These are phyloP conservation scores for Phlebopus sp. DNA, from an alignment of 1,284 basidiomycete species.

Conservation along the genomic window DNA sequence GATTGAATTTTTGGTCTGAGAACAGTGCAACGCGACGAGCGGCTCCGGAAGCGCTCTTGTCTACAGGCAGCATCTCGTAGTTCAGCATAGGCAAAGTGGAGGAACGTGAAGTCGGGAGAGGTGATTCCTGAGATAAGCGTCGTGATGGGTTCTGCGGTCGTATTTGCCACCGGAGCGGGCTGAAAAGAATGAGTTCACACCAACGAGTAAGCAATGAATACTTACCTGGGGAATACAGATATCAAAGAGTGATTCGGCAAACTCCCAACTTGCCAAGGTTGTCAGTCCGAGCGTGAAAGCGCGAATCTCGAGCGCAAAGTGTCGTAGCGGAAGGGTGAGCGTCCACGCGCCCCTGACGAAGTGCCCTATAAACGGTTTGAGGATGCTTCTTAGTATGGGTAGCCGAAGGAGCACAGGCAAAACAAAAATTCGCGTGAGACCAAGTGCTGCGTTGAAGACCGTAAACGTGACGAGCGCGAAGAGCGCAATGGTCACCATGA, in stretches of 20 bases:
- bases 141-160: slow-evolving; percentile 47
- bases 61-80: slow-evolving; percentile 44
- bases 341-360: slow-evolving; percentile 60
- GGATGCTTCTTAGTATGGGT: slow-evolving; percentile 46
- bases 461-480: slow-evolving; percentile 40
- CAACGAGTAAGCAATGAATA: slow-evolving; percentile 1
- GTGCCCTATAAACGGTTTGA: slow-evolving; percentile 60
- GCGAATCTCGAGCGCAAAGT: slow-evolving; percentile 44
- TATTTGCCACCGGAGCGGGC: slow-evolving; percentile 42
- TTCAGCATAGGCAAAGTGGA: slow-evolving; percentile 58
- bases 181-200: slow-evolving; percentile 21
- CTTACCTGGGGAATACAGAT: slow-evolving; percentile 45
- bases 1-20: slow-evolving; percentile 65
- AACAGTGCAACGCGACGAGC: slow-evolving; percentile 58
- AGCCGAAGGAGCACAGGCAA: slow-evolving; percentile 53
- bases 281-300: slow-evolving; percentile 49
- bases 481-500: slow-evolving; percentile 38
- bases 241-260: slow-evolving; percentile 58
- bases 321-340: slow-evolving; percentile 44
- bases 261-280: slow-evolving; percentile 58
- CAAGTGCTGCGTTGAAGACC: slow-evolving; percentile 43
- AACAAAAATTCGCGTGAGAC: slow-evolving; percentile 36
- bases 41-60: slow-evolving; percentile 38
- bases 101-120: slow-evolving; percentile 47
- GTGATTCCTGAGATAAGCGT: slow-evolving; percentile 60